Base-by-base conservation (phyloP, 2,329 filamentous ascomycete genomes). In the Diaporthe vaccinii region DNA sequence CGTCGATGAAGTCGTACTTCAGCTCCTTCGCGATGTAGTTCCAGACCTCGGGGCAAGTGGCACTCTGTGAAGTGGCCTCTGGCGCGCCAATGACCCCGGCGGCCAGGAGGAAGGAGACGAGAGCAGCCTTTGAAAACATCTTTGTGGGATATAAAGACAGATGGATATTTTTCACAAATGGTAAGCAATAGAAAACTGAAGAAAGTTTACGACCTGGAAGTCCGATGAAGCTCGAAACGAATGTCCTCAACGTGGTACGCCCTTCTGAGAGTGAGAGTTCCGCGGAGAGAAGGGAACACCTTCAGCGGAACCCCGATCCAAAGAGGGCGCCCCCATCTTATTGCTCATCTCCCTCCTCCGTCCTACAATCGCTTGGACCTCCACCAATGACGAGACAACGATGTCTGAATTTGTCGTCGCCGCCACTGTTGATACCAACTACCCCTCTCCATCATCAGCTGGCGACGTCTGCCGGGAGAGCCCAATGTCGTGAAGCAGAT, bases 1-100 rank as follows among this genome's bases (percentile, higher is more conserved):
- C n/a, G 34, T 76, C 75, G 28, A 61, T 74, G 68, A 76, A 76
- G 3, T 22, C 49, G 15, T 74, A 22, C 59, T 34, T 74, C n/a
- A 76, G 67, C 22, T 76, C 67, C 53, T 68, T 39, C 2, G 55
- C 75, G 41, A 76, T 69, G n/a, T 68, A 44, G 31, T 41, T 65
- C 75, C 75, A 76, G 22, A 67, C 59, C 1, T 72, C 67, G 4
- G 39, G 28, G 46, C 75, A 76, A 15, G 31, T 15, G 22, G 74
- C n/a, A 5, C 44, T 9, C 0, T 31, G 17, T 8, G 22, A 6
- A 25, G 1, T 14, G 17, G 41, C 10, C 46, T 41, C 49, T 20
- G 51, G 36, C 15, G 46, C 49, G 67, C 61, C 41, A 25, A 62
- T 34, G 28, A 41, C 72, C 51, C 72, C 65, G n/a, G 28, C 46